Conservation (phyloP, 2,329 filamentous ascomycete species). For the Eutypella sp. region DNA sequence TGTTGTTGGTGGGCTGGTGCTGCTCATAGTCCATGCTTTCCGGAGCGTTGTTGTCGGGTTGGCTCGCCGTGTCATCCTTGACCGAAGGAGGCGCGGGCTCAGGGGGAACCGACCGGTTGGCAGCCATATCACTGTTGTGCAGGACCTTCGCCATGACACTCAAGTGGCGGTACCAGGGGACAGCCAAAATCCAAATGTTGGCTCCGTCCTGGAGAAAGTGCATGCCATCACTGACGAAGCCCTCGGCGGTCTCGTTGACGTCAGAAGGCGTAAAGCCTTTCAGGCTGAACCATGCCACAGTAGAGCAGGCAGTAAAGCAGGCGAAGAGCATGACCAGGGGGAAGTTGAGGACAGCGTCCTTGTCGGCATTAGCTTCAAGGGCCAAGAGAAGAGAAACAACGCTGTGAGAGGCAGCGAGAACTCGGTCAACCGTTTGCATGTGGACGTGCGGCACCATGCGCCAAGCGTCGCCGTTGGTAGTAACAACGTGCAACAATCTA, state of each 20-base stretch:
- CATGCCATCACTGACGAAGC: constrained; percentile 54
- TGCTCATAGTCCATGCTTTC: constrained; percentile 57
- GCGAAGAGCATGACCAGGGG: constrained; percentile 61
- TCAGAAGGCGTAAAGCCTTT: constrained; percentile 54
- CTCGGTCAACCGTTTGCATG: constrained; percentile 47
- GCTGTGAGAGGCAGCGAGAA: constrained; percentile 55
- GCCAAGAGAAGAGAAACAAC: constrained; percentile 52
- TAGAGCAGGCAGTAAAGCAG: constrained; percentile 56
- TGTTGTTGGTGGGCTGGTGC: constrained; percentile 27
- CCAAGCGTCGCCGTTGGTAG: constrained; percentile 48
- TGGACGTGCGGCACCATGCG: constrained; percentile 45
- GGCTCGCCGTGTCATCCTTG: constrained; percentile 53
- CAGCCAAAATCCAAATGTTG: constrained; percentile 55
- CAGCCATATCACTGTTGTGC: constrained; percentile 43
- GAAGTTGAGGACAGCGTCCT: constrained; percentile 55
- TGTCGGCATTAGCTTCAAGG: constrained; percentile 52
- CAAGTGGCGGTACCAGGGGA: constrained; percentile 55
- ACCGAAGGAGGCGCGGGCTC: constrained; percentile 33
- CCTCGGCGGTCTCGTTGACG: constrained; percentile 51
- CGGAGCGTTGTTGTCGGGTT: constrained; percentile 45
- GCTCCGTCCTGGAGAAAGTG: constrained; percentile 55
- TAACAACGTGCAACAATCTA: constrained; percentile 53
- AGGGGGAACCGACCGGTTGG: constrained; percentile 24
- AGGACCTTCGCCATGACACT: constrained; percentile 58
- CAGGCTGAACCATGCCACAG: constrained; percentile 57